These are phyloP conservation scores for Chaetomium cochliodes DNA, from an alignment of 495 filamentous ascomycete genomes.

Conservation along the genomic window DNA sequence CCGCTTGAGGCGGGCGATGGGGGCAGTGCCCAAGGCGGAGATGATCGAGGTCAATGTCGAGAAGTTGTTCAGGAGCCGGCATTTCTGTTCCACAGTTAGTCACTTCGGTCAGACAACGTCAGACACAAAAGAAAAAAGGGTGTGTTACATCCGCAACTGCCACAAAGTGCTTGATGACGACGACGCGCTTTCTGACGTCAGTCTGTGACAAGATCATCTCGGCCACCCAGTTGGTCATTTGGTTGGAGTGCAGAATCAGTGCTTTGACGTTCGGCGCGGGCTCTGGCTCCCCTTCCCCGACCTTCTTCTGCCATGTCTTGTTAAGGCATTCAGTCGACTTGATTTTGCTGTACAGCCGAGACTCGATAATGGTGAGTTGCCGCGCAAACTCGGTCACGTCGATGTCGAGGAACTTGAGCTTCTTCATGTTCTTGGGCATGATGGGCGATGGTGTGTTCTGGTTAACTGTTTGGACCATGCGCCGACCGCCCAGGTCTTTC, in stretches of 20 bases:
- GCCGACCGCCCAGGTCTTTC: slow-evolving; percentile 81
- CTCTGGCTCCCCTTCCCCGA: slow-evolving; percentile 75
- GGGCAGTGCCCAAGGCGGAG: slow-evolving; percentile 87
- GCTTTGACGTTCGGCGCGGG: slow-evolving; percentile 93
- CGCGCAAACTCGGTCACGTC: slow-evolving; percentile 93
- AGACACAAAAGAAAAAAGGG: neutral
- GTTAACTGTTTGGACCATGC: slow-evolving; percentile 80
- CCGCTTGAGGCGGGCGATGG: slow-evolving; percentile 86
- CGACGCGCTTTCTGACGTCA: slow-evolving; percentile 91
- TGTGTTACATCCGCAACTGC: slow-evolving; percentile 83
- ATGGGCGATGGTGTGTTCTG: slow-evolving; percentile 80
- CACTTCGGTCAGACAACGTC: neutral
- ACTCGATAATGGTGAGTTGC: slow-evolving; percentile 96
- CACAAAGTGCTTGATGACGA: slow-evolving; percentile 98
- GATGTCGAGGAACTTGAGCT: slow-evolving; percentile 97
- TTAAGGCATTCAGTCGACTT: slow-evolving; percentile 93
- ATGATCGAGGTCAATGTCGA: slow-evolving; percentile 98
- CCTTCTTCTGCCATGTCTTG: slow-evolving; percentile 98
- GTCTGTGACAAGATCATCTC: slow-evolving; percentile 96
- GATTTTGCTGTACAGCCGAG: slow-evolving; percentile 90
- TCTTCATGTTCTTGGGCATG: slow-evolving; percentile 98
- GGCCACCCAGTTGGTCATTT: slow-evolving; percentile 99
- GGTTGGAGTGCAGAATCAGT: slow-evolving; percentile 94
- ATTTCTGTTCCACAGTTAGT: slow-evolving; percentile 65
- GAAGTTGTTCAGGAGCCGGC: slow-evolving; percentile 89